These are phyloP conservation scores for Penicillium sp. DNA, from an alignment of 2,329 filamentous ascomycete species.

Conservation along the genomic window DNA sequence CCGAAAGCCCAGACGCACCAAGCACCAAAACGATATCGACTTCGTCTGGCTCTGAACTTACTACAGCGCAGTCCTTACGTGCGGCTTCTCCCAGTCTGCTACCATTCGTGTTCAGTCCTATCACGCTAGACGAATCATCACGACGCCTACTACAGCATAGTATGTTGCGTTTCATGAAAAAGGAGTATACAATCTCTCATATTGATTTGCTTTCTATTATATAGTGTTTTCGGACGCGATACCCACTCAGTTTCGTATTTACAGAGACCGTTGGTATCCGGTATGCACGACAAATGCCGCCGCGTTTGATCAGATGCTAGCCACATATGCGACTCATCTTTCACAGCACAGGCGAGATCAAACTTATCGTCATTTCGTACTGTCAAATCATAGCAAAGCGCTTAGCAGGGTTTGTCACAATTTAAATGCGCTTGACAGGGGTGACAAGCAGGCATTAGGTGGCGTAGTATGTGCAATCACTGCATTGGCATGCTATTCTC, in stretches of 20 bases:
- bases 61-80: no score
- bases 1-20: no score
- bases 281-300: background rate
- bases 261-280: background rate
- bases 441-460: background rate
- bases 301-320: conserved; percentile 5
- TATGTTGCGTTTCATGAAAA: no score
- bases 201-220: no score
- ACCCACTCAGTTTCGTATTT: background rate
- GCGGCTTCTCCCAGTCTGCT: no score
- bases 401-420: background rate
- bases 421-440: background rate
- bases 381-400: background rate
- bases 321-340: background rate
- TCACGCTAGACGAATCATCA: no score
- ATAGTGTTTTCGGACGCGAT: conserved; percentile 1
- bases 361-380: background rate
- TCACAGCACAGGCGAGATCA: background rate
- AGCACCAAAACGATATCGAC: no score
- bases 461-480: background rate
- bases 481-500: conserved; percentile 1
- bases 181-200: no score
- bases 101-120: no score
- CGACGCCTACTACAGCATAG: no score
- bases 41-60: no score